These are phyloP conservation scores for Ogataea sp. DNA, from an alignment of 805 yeast species.

Conservation along the genomic window DNA sequence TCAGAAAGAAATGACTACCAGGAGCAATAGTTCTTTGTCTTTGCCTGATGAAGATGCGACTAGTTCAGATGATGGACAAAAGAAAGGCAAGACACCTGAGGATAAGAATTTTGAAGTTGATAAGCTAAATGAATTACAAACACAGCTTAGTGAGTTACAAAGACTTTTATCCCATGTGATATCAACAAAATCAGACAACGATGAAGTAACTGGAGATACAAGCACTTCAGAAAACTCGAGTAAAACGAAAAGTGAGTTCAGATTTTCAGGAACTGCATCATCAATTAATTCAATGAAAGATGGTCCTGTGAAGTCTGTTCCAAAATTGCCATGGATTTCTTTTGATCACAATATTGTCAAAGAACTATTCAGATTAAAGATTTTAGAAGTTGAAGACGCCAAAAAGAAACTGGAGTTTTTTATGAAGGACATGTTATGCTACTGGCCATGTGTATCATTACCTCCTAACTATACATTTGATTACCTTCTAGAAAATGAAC, in stretches of 20 bases:
- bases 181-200: conserved; percentile 1
- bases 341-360: conserved; percentile 27
- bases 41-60: not conserved
- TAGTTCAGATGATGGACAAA: not conserved
- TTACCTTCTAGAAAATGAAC: conserved; percentile 31
- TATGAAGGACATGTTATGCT: conserved; percentile 29
- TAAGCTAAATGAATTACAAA: conserved; percentile 15
- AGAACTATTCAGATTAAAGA: conserved; percentile 28
- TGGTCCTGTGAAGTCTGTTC: conserved; percentile 23
- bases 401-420: conserved; percentile 27
- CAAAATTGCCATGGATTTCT: conserved; percentile 29
- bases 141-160: conserved; percentile 25
- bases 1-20: conserved; percentile 12
- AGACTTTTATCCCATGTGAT: conserved; percentile 20
- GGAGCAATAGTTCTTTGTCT: not conserved
- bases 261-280: conserved; percentile 12
- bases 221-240: conserved; percentile 3
- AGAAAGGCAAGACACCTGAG: conserved; percentile 7
- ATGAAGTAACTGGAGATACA: not conserved
- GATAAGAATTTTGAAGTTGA: conserved; percentile 1
- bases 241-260: not conserved
- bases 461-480: conserved; percentile 31
- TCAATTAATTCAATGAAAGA: conserved; percentile 28
- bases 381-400: conserved; percentile 28
- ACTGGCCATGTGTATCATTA: conserved; percentile 41